These are phyloP conservation scores for Quercus cerris DNA, from an alignment of 306 rosid species.

Conservation along the genomic window DNA sequence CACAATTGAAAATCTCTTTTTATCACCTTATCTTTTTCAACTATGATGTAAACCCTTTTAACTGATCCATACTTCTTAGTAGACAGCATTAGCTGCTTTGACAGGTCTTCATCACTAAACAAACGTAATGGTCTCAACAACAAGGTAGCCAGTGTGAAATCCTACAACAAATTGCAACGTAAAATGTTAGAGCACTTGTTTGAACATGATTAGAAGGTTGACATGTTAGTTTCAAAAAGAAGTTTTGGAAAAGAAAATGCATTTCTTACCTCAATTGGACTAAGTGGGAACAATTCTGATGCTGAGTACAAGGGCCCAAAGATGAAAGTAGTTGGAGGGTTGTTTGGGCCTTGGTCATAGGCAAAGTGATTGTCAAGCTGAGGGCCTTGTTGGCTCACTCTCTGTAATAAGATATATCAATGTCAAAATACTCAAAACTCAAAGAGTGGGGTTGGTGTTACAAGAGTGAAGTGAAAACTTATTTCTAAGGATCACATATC, in stretches of 20 bases:
- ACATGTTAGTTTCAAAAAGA: no score
- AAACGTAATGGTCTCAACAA: slow-evolving; percentile 35
- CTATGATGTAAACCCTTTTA: slow-evolving; percentile 26
- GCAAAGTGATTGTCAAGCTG: slow-evolving; percentile 11
- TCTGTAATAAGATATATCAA: not conserved
- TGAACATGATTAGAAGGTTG: not conserved
- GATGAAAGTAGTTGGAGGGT: slow-evolving; percentile 28
- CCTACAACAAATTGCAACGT: slow-evolving; percentile 13
- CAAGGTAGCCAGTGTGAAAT: slow-evolving; percentile 18
- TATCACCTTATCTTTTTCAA: slow-evolving; percentile 9
- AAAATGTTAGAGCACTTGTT: not conserved
- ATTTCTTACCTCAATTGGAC: slow-evolving; percentile 20
- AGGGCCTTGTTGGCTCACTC: not conserved
- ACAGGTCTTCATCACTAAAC: slow-evolving; percentile 23
- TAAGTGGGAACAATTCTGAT: slow-evolving; percentile 13
- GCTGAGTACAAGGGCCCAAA: slow-evolving; percentile 25
- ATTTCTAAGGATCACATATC: no score
- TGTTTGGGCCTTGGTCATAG: slow-evolving; percentile 25
- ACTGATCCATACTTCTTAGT: slow-evolving; percentile 28
- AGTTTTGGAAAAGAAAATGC: not conserved
- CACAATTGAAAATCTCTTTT: slow-evolving; percentile 18
- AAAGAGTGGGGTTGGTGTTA: no score
- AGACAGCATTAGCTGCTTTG: slow-evolving; percentile 15
- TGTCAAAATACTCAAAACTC: no score
- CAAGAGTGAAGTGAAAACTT: no score